Percentiles rank a stretch among this genome's conserved stretches.
Conservation (phyloP, 1,139 yeast species). For the Saccharomycopsis phalli region DNA sequence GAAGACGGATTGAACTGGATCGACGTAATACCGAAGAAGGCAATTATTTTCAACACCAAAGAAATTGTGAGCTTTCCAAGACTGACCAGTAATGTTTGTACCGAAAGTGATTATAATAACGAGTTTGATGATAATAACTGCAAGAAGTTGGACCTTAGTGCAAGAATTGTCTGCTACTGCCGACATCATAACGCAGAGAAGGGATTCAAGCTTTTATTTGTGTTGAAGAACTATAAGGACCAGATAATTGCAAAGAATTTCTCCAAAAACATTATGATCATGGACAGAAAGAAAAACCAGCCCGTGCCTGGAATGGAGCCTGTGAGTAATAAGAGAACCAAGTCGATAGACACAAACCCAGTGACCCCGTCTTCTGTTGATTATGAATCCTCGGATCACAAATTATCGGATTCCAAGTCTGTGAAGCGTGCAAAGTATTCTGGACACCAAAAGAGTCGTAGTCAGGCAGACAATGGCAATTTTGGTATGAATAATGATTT, state of each 20-base stretch:
- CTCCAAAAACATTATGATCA: constrained; percentile 73
- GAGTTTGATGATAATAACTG: not conserved
- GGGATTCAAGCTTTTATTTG: constrained; percentile 69
- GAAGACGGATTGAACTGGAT: constrained; percentile 73
- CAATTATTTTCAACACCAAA: constrained; percentile 83
- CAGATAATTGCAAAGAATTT: constrained; percentile 63
- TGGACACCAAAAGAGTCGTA: not conserved
- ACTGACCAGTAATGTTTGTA: constrained; percentile 22
- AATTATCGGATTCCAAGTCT: constrained; percentile 3
- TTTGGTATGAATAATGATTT: not conserved
- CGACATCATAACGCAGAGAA: constrained; percentile 82
- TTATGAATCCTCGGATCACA: constrained; percentile 14
- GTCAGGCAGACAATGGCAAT: not conserved
- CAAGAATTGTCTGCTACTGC: constrained; percentile 90
- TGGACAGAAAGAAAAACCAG: constrained; percentile 63
- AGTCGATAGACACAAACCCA: constrained; percentile 16
- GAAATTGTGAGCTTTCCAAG: constrained; percentile 75
- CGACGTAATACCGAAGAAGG: constrained; percentile 63
- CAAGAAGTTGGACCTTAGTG: constrained; percentile 51
- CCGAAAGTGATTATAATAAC: not conserved
- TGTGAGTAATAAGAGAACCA: constrained; percentile 3
- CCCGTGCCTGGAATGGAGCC: constrained; percentile 1
- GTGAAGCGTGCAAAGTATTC: constrained; percentile 2
- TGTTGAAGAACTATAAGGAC: constrained; percentile 52
- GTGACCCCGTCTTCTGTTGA: constrained; percentile 20